Evolutionary conservation across 2,329 filamentous ascomycete genomes (phyloP).

Genomic region (Zasmidium citrigriseum): DNA sequence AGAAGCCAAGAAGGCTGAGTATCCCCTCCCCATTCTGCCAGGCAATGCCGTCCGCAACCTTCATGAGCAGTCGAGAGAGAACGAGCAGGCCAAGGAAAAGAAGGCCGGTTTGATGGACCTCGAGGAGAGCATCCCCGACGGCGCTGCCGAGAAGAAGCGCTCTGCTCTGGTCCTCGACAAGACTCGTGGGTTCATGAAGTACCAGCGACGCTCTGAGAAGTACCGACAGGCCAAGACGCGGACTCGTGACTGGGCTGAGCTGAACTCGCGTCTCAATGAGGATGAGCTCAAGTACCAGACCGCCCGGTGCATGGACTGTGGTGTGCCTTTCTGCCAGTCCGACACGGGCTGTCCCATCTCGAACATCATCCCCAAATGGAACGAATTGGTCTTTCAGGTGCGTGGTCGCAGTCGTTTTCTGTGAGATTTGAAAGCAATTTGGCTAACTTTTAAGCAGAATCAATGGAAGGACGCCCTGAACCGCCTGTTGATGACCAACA

Average conservation of each 20-base stretch:
- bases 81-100: constrained; percentile 61
- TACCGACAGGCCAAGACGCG: constrained; percentile 82
- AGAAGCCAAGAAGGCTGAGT: constrained; percentile 80
- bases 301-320: constrained; percentile 97
- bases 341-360: constrained; percentile 94
- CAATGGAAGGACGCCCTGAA: constrained; percentile 93
- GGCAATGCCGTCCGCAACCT: constrained; percentile 60
- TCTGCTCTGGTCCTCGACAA: constrained; percentile 93
- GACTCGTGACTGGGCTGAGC: constrained; percentile 90
- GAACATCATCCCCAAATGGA: constrained; percentile 98
- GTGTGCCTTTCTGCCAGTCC: constrained; percentile 96
- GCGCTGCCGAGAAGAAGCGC: constrained; percentile 84
- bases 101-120: constrained; percentile 75
- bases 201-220: constrained; percentile 88
- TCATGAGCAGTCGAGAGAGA: constrained; percentile 56
- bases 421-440: no score
- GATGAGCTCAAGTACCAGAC: constrained; percentile 97
- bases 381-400: constrained; percentile 76
- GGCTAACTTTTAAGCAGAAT: no score
- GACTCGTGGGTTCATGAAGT: constrained; percentile 97
- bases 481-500: constrained; percentile 92
- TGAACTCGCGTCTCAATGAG: constrained; percentile 82
- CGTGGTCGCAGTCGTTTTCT: no score
- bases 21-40: constrained; percentile 75
- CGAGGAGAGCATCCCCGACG: constrained; percentile 85